phyloP scores from a whole-genome alignment of 2,329 filamentous ascomycete species.

The Alternaria panax region DNA sequence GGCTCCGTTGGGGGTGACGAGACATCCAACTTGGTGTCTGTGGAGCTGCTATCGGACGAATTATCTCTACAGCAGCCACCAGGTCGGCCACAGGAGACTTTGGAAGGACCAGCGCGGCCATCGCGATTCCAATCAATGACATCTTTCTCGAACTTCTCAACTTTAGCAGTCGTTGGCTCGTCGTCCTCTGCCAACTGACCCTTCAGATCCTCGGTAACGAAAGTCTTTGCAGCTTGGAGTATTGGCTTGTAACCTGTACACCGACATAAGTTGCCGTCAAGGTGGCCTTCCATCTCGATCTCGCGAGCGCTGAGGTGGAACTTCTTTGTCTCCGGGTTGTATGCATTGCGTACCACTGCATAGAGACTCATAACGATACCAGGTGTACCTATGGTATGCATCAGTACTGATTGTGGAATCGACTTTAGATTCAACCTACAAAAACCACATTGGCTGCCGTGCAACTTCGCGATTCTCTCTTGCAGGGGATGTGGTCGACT shows the following conservation, averaged over 20 bases:
- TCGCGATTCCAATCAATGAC: slow-evolving; percentile 31
- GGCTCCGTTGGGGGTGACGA: slow-evolving; percentile 44
- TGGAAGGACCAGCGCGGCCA: slow-evolving; percentile 35
- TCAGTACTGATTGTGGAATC: background rate
- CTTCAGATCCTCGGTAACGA: slow-evolving; percentile 65
- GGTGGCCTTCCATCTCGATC: slow-evolving; percentile 58
- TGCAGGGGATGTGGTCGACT: slow-evolving; percentile 86
- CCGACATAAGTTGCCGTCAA: slow-evolving; percentile 92
- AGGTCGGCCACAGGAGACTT: slow-evolving; percentile 46
- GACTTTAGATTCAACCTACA: slow-evolving; percentile 55
- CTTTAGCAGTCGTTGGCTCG: slow-evolving; percentile 58
- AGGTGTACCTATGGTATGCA: slow-evolving; percentile 64
- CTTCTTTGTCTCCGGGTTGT: slow-evolving; percentile 43
- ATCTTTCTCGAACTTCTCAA: slow-evolving; percentile 37
- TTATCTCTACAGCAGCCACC: slow-evolving; percentile 50
- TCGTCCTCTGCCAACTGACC: slow-evolving; percentile 58
- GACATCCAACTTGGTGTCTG: slow-evolving; percentile 33
- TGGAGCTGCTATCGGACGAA: slow-evolving; percentile 39
- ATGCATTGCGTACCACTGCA: slow-evolving; percentile 79
- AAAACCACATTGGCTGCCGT: slow-evolving; percentile 93
- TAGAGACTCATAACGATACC: slow-evolving; percentile 95
- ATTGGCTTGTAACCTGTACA: slow-evolving; percentile 96
- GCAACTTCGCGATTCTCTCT: slow-evolving; percentile 86
- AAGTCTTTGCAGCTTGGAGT: slow-evolving; percentile 89
- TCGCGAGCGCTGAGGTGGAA: slow-evolving; percentile 46